These are phyloP conservation scores for Lasiodiplodia hormozganensis DNA, from an alignment of 2,329 filamentous ascomycete genomes.

Conservation along the genomic window DNA sequence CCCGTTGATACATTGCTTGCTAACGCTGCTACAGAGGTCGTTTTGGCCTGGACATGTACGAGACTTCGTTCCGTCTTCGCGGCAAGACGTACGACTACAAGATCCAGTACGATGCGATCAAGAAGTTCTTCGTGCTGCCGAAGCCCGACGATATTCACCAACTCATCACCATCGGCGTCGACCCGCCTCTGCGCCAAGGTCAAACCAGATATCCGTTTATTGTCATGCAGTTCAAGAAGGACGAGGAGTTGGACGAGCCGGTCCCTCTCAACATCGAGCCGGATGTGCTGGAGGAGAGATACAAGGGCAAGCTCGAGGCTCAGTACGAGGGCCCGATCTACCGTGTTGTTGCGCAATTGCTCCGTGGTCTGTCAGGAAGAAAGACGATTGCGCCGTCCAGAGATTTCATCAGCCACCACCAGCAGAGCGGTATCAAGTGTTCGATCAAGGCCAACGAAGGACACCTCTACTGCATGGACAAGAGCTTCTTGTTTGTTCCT, in stretches of 20 bases:
- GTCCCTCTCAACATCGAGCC: constrained; percentile 85
- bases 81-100: constrained; percentile 99
- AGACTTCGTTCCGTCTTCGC: constrained; percentile 92
- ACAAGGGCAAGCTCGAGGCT: constrained; percentile 85
- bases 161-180: constrained; percentile 91
- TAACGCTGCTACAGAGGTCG: constrained; percentile 73
- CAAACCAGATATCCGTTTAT: constrained; percentile 98
- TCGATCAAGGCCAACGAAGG: constrained; percentile 99
- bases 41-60: constrained; percentile 99
- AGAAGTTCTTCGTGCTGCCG: constrained; percentile 98
- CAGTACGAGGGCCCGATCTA: constrained; percentile 95
- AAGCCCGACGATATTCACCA: constrained; percentile 98
- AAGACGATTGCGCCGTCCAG: constrained; percentile 93
- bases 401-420: constrained; percentile 92
- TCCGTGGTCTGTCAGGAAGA: constrained; percentile 92
- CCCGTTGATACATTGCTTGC: constrained; percentile 29
- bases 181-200: constrained; percentile 93
- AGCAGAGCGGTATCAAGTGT: constrained; percentile 95
- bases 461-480: constrained; percentile 95
- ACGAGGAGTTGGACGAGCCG: constrained; percentile 83
- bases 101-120: constrained; percentile 96
- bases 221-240: constrained; percentile 98
- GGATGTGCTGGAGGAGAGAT: constrained; percentile 81
- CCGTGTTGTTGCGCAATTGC: constrained; percentile 93
- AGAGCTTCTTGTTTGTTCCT: constrained; percentile 98